Percentiles rank a stretch among this genome's conserved stretches.
Conservation (phyloP, 768 basidiomycete species). For the Xerocomellus intermedius region DNA sequence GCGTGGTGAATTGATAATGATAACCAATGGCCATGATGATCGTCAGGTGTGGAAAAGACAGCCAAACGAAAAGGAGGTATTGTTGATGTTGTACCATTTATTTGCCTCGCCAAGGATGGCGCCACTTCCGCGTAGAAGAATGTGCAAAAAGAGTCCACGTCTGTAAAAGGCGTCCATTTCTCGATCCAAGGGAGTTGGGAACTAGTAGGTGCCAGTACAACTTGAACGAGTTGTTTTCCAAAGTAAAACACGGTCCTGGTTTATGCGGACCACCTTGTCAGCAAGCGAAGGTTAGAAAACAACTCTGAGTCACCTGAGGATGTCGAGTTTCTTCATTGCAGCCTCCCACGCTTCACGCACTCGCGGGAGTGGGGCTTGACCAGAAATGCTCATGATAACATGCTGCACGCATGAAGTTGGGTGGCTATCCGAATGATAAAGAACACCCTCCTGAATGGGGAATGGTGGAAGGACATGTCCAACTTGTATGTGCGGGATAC, state of each 20-base stretch:
- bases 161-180: slow-evolving; percentile 1
- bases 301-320: slow-evolving; percentile 25
- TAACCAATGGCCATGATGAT: slow-evolving; percentile 4
- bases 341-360: slow-evolving; percentile 37
- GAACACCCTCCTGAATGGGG: slow-evolving; percentile 47
- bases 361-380: slow-evolving; percentile 15
- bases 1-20: slow-evolving; percentile 36
- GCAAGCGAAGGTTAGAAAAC: neutral
- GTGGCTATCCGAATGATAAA: slow-evolving; percentile 39
- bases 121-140: slow-evolving; percentile 25
- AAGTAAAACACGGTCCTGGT: slow-evolving; percentile 34
- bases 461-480: slow-evolving; percentile 40
- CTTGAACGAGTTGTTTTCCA: slow-evolving; percentile 27
- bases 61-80: slow-evolving; percentile 17
- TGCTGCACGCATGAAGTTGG: slow-evolving; percentile 46
- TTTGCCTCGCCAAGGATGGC: slow-evolving; percentile 18
- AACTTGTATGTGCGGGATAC: slow-evolving; percentile 4
- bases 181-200: slow-evolving; percentile 19
- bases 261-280: neutral
- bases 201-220: slow-evolving; percentile 20
- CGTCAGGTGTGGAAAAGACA: slow-evolving; percentile 5
- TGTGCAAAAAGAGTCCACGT: slow-evolving; percentile 16
- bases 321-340: slow-evolving; percentile 25
- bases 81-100: slow-evolving; percentile 21
- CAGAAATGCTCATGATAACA: slow-evolving; percentile 34